Conservation (phyloP, 2,329 filamentous ascomycete genomes). For the Cladophialophora chaetospira region DNA sequence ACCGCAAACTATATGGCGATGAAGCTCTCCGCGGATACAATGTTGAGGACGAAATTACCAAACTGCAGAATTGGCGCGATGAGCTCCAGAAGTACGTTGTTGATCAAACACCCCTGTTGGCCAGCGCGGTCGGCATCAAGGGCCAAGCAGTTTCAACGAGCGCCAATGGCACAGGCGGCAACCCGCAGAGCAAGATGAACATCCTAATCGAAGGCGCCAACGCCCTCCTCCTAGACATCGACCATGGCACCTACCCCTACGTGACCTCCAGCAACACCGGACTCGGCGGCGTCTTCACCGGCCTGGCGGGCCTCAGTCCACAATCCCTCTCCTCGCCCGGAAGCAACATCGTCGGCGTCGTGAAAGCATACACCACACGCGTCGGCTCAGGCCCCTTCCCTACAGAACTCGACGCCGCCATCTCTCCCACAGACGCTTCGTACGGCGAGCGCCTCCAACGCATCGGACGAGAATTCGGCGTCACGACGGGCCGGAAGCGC, state of each 20-base stretch:
- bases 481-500: conserved; percentile 62
- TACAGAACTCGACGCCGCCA: conserved; percentile 47
- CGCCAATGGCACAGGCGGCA: not conserved
- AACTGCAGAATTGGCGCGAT: conserved; percentile 47
- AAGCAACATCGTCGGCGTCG: conserved; percentile 58
- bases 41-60: conserved; percentile 60
- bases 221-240: conserved; percentile 63
- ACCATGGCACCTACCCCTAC: conserved; percentile 56
- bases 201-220: conserved; percentile 67
- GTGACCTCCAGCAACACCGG: conserved; percentile 53
- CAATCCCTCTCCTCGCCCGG: conserved; percentile 53
- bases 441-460: conserved; percentile 53
- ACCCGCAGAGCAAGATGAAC: conserved; percentile 34
- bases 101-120: conserved; percentile 43
- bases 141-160: conserved; percentile 31
- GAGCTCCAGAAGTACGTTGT: conserved; percentile 54
- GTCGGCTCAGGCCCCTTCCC: conserved; percentile 64
- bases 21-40: conserved; percentile 55
- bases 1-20: conserved; percentile 61
- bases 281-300: conserved; percentile 56
- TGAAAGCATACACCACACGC: conserved; percentile 66
- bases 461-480: conserved; percentile 57
- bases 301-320: conserved; percentile 60
- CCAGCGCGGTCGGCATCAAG: conserved; percentile 27
- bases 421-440: conserved; percentile 28